phyloP scores from a whole-genome alignment of 1,284 basidiomycete genomes.

The Cryptococcus sp. region DNA sequence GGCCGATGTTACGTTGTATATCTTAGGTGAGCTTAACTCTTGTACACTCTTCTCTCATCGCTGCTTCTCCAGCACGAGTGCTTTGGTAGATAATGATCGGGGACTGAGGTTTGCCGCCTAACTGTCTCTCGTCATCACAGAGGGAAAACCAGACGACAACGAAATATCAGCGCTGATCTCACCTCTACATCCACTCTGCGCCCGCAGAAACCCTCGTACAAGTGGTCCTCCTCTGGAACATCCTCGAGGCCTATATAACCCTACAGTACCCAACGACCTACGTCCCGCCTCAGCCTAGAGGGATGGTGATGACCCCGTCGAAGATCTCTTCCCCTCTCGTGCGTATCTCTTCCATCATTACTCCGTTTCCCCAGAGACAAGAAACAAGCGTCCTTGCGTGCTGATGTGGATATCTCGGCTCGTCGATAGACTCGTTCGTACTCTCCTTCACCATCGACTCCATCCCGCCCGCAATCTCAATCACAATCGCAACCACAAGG shows the following conservation, averaged over 20 bases:
- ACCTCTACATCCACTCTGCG: too few species aligned
- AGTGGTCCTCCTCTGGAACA: conserved; percentile 31
- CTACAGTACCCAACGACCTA: conserved; percentile 31
- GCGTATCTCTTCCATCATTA: conserved; percentile 11
- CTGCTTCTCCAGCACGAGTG: neutral
- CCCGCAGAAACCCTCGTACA: conserved; percentile 30
- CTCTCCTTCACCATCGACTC: conserved; percentile 16
- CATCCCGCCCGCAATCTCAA: neutral
- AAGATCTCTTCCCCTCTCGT: conserved; percentile 44
- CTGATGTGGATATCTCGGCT: neutral
- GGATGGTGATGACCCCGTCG: conserved; percentile 23
- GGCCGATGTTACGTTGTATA: conserved; percentile 12
- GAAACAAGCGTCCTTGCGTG: neutral
- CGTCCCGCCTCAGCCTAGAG: conserved; percentile 19
- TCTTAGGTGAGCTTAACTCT: conserved; percentile 24
- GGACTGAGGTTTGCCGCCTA: too few species aligned
- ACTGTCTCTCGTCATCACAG: too few species aligned
- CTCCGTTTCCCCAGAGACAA: neutral
- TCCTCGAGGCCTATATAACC: conserved; percentile 34
- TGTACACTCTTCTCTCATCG: neutral
- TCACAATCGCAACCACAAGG: neutral
- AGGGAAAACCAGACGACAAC: conserved; percentile 2
- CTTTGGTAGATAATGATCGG: neutral
- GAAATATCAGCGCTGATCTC: neutral
- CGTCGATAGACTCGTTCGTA: conserved; percentile 11